A percentile compares a stretch with the other conserved stretches of the same genome.
These are phyloP conservation scores for Cryphonectria nitschkei DNA, from an alignment of 2,329 filamentous ascomycete genomes.

Conservation along the genomic window DNA sequence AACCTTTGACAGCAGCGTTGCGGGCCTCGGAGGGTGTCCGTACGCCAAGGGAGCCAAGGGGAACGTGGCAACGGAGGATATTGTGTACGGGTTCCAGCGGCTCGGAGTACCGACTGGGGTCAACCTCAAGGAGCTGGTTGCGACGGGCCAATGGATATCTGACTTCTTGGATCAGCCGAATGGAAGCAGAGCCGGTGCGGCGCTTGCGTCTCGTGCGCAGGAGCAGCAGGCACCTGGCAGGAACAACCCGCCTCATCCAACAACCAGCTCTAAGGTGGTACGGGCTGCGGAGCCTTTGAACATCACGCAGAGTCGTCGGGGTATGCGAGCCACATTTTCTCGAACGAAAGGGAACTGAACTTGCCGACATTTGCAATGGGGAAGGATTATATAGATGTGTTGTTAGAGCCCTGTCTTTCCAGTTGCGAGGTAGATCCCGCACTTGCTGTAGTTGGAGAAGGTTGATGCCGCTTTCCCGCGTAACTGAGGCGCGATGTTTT, in stretches of 20 bases:
- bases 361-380: neutral
- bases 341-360: neutral
- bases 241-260: neutral
- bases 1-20: slow-evolving; percentile 69
- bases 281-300: neutral
- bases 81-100: neutral
- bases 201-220: neutral
- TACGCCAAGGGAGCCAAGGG: slow-evolving; percentile 67
- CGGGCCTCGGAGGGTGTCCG: slow-evolving; percentile 69
- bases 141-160: neutral
- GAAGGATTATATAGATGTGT: neutral
- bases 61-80: slow-evolving; percentile 1
- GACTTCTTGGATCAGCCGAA: neutral
- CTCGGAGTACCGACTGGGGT: neutral
- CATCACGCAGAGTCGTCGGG: neutral
- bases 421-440: neutral
- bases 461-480: neutral
- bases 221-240: neutral
- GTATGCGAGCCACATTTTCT: neutral
- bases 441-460: neutral
- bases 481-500: neutral
- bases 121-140: slow-evolving; percentile 3
- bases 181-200: slow-evolving; percentile 7
- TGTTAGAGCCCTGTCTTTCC: neutral
- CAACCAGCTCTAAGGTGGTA: neutral